A percentile compares a stretch with the other conserved stretches of the same genome.
These are phyloP conservation scores for Ogataea kodamae DNA, from an alignment of 805 yeast genomes.

Conservation along the genomic window DNA sequence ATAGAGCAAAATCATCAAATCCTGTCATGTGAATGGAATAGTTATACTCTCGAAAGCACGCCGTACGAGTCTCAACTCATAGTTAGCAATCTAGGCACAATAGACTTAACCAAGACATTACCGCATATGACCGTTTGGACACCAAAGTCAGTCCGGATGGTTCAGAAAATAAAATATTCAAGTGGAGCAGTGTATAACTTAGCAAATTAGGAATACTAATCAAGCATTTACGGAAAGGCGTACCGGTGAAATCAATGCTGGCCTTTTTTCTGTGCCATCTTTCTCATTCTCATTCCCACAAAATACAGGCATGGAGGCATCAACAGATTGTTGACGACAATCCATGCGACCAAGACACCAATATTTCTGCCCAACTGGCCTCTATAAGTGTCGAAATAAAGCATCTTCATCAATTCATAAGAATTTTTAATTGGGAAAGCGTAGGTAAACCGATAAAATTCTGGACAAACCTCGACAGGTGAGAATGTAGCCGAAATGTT, in stretches of 20 bases:
- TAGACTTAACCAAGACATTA: too few species aligned
- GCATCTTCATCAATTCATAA: conserved; percentile 55
- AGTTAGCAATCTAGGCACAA: conserved; percentile 19
- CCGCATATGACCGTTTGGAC: conserved; percentile 11
- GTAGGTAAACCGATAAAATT: conserved; percentile 62
- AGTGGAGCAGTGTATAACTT: too few species aligned
- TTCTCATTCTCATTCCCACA: conserved; percentile 30
- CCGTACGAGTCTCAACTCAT: conserved; percentile 13
- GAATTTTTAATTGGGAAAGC: conserved; percentile 69
- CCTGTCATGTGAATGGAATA: not conserved
- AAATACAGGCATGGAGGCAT: conserved; percentile 44
- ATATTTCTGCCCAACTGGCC: conserved; percentile 56
- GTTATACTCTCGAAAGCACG: not conserved
- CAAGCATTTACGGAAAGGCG: too few species aligned
- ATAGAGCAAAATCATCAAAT: not conserved
- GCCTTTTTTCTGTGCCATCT: not conserved
- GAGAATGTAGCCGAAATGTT: conserved; percentile 69
- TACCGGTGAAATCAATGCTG: too few species aligned
- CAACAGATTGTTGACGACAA: conserved; percentile 43
- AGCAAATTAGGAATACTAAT: too few species aligned
- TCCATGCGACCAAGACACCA: conserved; percentile 62
- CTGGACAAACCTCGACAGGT: conserved; percentile 56
- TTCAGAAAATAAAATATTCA: too few species aligned
- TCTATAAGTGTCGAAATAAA: conserved; percentile 54
- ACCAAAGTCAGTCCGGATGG: conserved; percentile 10